Conservation (phyloP, 768 basidiomycete genomes). For the Lenzites betulinus region DNA sequence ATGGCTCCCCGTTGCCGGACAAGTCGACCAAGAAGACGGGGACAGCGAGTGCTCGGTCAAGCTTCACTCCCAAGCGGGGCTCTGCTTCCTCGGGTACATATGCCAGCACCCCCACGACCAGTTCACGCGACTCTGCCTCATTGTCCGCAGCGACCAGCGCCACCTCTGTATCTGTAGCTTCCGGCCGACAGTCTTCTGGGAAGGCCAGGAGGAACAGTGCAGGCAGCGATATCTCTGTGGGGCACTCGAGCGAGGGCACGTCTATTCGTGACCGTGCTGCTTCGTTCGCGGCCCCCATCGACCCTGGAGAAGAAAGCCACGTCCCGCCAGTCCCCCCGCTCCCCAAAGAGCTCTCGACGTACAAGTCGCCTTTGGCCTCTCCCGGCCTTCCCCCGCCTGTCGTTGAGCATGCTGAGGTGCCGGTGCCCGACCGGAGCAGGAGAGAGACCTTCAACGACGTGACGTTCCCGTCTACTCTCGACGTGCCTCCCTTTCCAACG, state of each 20-base stretch:
- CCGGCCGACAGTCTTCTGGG: conserved; percentile 70
- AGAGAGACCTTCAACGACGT: conserved; percentile 46
- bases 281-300: conserved; percentile 58
- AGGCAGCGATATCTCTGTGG: conserved; percentile 80
- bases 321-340: conserved; percentile 96
- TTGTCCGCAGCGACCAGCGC: conserved; percentile 77
- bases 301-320: conserved; percentile 56
- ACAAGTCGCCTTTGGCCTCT: conserved; percentile 70
- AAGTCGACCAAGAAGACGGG: conserved; percentile 68
- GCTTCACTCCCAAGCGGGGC: conserved; percentile 83
- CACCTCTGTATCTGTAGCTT: conserved; percentile 73
- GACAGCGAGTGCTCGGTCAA: conserved; percentile 60
- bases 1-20: conserved; percentile 48
- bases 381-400: conserved; percentile 53
- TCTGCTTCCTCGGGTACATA: conserved; percentile 90
- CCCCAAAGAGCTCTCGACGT: conserved; percentile 84
- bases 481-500: conserved; percentile 47
- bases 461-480: conserved; percentile 52
- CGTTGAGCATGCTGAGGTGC: conserved; percentile 42
- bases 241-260: conserved; percentile 67
- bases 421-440: conserved; percentile 38
- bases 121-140: conserved; percentile 85
- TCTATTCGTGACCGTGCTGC: conserved; percentile 70
- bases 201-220: conserved; percentile 77
- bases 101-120: conserved; percentile 71